Conservation (phyloP, 208 protist species). For the Herpetomonas tarakana region DNA sequence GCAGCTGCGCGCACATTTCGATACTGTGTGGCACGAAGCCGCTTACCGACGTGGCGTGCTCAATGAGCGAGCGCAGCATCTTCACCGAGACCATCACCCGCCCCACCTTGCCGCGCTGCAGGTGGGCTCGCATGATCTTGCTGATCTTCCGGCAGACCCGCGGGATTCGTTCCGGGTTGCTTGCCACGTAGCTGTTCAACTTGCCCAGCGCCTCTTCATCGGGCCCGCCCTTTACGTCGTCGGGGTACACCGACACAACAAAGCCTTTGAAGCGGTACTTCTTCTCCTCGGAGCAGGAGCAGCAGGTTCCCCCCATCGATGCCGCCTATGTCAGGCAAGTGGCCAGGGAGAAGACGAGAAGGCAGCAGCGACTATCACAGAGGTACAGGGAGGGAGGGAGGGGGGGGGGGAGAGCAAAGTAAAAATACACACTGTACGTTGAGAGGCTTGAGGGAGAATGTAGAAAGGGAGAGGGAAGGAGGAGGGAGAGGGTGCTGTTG, state of each 20-base stretch:
- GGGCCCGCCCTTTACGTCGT: conserved; percentile 25
- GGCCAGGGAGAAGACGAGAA: conserved; percentile 1
- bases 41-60: conserved; percentile 41
- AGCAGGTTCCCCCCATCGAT: conserved; percentile 18
- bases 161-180: conserved; percentile 81
- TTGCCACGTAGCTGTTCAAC: conserved; percentile 65
- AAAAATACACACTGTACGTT: too few relatives aligned
- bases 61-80: conserved; percentile 64
- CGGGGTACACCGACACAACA: conserved; percentile 71
- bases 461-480: too few relatives aligned
- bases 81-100: conserved; percentile 63
- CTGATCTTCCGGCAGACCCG: conserved; percentile 81
- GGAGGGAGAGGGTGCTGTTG: too few relatives aligned
- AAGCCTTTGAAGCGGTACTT: conserved; percentile 82
- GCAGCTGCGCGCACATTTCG: conserved; percentile 49
- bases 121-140: conserved; percentile 49
- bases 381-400: too few relatives aligned
- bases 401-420: too few relatives aligned
- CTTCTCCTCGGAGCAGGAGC: conserved; percentile 42
- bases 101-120: conserved; percentile 29
- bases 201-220: conserved; percentile 65
- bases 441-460: too few relatives aligned
- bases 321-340: neutral
- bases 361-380: neutral
- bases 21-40: conserved; percentile 72